Evolutionary conservation across 805 yeast species (phyloP).

Genomic region (Metschnikowia cubensis): DNA sequence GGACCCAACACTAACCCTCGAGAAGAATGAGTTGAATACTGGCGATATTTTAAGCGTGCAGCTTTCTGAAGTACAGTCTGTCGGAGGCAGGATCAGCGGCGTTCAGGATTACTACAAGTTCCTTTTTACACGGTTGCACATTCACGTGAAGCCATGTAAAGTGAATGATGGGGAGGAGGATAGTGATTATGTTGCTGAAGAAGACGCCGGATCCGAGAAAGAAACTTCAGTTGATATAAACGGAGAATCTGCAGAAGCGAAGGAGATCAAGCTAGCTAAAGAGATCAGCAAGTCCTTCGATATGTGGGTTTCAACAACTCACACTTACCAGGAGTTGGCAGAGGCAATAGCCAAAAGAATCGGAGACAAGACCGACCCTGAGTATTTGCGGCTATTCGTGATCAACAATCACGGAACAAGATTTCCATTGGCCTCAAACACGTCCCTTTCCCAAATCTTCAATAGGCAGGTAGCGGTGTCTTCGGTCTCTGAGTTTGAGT

Average conservation of each 20-base stretch:
- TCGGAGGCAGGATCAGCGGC: slow-evolving; percentile 19
- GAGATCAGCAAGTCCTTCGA: slow-evolving; percentile 37
- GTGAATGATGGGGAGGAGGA: slow-evolving; percentile 48
- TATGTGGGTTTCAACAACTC: slow-evolving; percentile 65
- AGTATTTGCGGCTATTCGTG: slow-evolving; percentile 61
- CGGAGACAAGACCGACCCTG: slow-evolving; percentile 47
- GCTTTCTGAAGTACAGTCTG: slow-evolving; percentile 20
- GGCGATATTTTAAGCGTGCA: slow-evolving; percentile 62
- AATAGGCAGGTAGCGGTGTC: slow-evolving; percentile 43
- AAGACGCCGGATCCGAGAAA: slow-evolving; percentile 8
- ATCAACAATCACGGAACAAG: slow-evolving; percentile 55
- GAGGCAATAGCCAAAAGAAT: slow-evolving; percentile 53
- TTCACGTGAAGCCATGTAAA: slow-evolving; percentile 46
- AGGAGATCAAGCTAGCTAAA: slow-evolving; percentile 19
- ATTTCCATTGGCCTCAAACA: slow-evolving; percentile 39
- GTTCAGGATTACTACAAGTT: slow-evolving; percentile 50
- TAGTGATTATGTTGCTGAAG: slow-evolving; percentile 39
- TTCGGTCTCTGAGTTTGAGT: slow-evolving; percentile 50
- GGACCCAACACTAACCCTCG: slow-evolving; percentile 40
- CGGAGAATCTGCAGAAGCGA: slow-evolving; percentile 14
- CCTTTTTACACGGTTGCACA: slow-evolving; percentile 57
- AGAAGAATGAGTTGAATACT: slow-evolving; percentile 53
- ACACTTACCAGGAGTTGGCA: slow-evolving; percentile 57
- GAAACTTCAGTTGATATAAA: slow-evolving; percentile 14
- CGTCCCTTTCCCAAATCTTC: slow-evolving; percentile 39